phyloP scores from a whole-genome alignment of 208 protist genomes.

The Acanthamoeba healyi region DNA sequence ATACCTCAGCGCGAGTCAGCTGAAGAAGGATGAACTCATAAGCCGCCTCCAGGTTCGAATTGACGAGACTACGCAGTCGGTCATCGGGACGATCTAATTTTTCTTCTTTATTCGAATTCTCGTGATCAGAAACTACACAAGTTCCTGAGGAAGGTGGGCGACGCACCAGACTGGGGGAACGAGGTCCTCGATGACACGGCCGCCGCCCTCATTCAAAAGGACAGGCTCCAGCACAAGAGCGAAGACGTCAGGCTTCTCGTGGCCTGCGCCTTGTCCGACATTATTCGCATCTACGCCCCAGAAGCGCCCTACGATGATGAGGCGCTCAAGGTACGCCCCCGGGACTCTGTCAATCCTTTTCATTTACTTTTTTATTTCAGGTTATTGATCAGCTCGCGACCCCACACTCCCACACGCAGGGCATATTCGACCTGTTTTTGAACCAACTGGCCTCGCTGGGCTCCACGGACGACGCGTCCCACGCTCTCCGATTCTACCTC shows the following conservation, averaged over 20 bases:
- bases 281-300: conserved; percentile 83
- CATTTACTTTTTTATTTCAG: not conserved
- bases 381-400: not conserved
- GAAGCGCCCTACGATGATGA: conserved; percentile 80
- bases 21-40: conserved; percentile 53
- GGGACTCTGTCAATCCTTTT: not conserved
- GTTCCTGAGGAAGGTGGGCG: conserved; percentile 40
- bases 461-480: not conserved
- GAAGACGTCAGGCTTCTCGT: conserved; percentile 81
- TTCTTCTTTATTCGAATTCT: too few relatives aligned
- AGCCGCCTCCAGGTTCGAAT: conserved; percentile 9
- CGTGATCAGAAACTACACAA: conserved; percentile 75
- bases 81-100: too few relatives aligned
- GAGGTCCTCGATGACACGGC: not conserved
- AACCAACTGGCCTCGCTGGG: conserved; percentile 27
- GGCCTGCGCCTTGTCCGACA: conserved; percentile 79
- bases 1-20: not conserved
- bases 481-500: conserved; percentile 9
- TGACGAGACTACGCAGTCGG: too few relatives aligned
- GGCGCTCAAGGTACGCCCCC: not conserved
- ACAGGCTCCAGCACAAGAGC: conserved; percentile 73
- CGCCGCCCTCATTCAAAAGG: conserved; percentile 60
- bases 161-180: conserved; percentile 28
- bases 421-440: conserved; percentile 56
- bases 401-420: not conserved